Evolutionary conservation across 2,329 filamentous ascomycete genomes (phyloP).

Genomic region (Uncinocarpus reesii): DNA sequence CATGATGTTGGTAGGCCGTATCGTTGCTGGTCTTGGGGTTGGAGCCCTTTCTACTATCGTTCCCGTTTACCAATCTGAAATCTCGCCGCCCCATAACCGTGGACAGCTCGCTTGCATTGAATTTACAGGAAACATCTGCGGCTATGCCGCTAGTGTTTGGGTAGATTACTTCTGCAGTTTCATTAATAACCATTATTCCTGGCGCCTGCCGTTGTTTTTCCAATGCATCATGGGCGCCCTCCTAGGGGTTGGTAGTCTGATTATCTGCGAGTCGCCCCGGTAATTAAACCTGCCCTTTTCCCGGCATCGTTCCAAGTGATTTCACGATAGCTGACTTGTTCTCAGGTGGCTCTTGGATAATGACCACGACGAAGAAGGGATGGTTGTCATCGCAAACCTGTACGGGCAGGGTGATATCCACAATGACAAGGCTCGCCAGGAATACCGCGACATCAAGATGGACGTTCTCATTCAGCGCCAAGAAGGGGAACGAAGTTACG

Average conservation of each 20-base stretch:
- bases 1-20: constrained; percentile 76
- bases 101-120: constrained; percentile 96
- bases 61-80: constrained; percentile 87
- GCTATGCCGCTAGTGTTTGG: constrained; percentile 95
- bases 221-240: constrained; percentile 90
- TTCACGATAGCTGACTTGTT: constrained; percentile 19
- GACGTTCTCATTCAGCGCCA: constrained; percentile 84
- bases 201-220: constrained; percentile 81
- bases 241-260: constrained; percentile 70
- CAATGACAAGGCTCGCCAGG: constrained; percentile 80
- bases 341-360: constrained; percentile 89
- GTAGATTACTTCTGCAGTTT: constrained; percentile 95
- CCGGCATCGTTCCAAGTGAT: neutral
- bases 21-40: constrained; percentile 75
- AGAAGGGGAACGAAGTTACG: constrained; percentile 84
- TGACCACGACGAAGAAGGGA: constrained; percentile 95
- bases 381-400: constrained; percentile 94
- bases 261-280: constrained; percentile 96
- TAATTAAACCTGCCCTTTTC: constrained; percentile 32
- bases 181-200: constrained; percentile 75
- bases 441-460: constrained; percentile 99
- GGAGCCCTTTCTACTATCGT: constrained; percentile 86
- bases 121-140: constrained; percentile 92
- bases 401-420: constrained; percentile 95
- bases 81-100: constrained; percentile 90